Evolutionary conservation across 306 rosid genomes (phyloP).

Genomic region (Crotalaria pallida): DNA sequence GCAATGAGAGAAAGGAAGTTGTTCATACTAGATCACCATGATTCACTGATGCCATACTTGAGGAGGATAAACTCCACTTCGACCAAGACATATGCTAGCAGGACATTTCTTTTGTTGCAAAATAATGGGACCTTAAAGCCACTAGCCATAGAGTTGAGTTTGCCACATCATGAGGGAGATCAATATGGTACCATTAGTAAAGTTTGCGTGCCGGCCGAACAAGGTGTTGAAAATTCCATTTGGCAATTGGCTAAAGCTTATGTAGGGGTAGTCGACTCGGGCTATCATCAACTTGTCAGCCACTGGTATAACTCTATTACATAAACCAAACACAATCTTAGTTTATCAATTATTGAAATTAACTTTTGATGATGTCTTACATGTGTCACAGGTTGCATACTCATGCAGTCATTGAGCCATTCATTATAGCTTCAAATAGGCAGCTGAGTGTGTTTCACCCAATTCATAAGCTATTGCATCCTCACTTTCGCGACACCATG

Average conservation of each 20-base stretch:
- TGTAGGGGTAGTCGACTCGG: conserved; percentile 62
- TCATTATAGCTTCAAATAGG: conserved; percentile 75
- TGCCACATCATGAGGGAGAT: conserved; percentile 61
- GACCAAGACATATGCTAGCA: conserved; percentile 58
- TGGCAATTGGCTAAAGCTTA: conserved; percentile 92
- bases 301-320: conserved; percentile 54
- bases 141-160: conserved; percentile 67
- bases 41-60: conserved; percentile 60
- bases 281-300: conserved; percentile 73
- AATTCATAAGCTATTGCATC: conserved; percentile 63
- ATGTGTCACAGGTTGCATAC: conserved; percentile 63
- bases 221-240: conserved; percentile 45
- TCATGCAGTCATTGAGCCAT: conserved; percentile 70
- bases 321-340: background rate
- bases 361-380: background rate
- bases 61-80: conserved; percentile 56
- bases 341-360: background rate
- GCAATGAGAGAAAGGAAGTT: conserved; percentile 47
- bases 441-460: conserved; percentile 82
- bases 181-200: conserved; percentile 48
- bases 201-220: conserved; percentile 43
- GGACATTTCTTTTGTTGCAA: conserved; percentile 59
- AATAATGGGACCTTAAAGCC: conserved; percentile 62
- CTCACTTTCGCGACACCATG: conserved; percentile 85
- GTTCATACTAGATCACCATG: conserved; percentile 74